Conservation (phyloP, 2,329 filamentous ascomycete species). For the Calcarisporium arbuscula region DNA sequence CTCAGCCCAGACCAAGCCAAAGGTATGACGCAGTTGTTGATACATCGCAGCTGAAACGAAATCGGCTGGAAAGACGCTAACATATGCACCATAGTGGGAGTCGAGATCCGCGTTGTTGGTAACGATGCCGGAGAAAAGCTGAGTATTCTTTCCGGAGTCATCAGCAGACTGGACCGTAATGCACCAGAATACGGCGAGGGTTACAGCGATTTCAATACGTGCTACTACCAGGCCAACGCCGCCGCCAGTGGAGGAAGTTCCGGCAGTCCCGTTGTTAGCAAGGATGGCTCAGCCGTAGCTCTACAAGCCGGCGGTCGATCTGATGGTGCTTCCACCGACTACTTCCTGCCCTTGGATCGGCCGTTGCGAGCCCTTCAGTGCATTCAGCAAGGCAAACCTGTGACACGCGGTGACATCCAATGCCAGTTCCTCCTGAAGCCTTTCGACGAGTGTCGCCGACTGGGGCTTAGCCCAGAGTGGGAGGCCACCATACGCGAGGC, state of each 20-base stretch:
- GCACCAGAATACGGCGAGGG: conserved; percentile 97
- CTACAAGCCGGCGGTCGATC: conserved; percentile 89
- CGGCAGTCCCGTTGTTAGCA: conserved; percentile 95
- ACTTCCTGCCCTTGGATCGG: conserved; percentile 90
- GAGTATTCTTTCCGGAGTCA: conserved; percentile 94
- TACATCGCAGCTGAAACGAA: conserved; percentile 4
- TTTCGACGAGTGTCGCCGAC: conserved; percentile 89
- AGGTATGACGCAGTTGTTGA: conserved; percentile 30
- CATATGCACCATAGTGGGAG: conserved; percentile 55
- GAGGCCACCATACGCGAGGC: conserved; percentile 76
- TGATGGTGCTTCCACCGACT: conserved; percentile 94
- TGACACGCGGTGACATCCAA: conserved; percentile 94
- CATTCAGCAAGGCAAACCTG: conserved; percentile 66
- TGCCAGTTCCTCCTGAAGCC: conserved; percentile 96
- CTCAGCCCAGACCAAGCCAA: conserved; percentile 81
- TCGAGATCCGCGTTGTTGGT: conserved; percentile 93
- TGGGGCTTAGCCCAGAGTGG: conserved; percentile 79
- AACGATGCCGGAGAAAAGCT: conserved; percentile 98
- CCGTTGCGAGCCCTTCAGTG: conserved; percentile 82
- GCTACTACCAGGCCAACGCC: conserved; percentile 97
- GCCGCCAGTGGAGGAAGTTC: conserved; percentile 95
- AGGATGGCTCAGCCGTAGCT: conserved; percentile 86
- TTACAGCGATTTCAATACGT: conserved; percentile 92
- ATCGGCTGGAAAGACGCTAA: conserved; percentile 13
- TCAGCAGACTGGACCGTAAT: conserved; percentile 91